These are phyloP conservation scores for Heterobasidion irregulare DNA, from an alignment of 1,284 basidiomycete genomes.

Conservation along the genomic window DNA sequence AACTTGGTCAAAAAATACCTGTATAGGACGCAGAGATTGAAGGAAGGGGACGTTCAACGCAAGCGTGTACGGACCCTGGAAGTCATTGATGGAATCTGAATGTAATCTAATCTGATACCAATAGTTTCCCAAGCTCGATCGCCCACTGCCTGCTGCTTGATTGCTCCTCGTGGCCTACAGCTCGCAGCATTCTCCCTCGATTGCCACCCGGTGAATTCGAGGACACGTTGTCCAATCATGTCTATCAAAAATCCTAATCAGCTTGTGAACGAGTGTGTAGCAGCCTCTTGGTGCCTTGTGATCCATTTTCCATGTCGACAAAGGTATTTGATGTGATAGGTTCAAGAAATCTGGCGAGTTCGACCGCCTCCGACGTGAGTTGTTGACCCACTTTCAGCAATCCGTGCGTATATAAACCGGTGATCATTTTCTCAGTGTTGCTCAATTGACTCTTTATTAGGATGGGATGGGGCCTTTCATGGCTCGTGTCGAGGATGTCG, in stretches of 20 bases:
- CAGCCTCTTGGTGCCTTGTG: background rate
- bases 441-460: slow-evolving; percentile 23
- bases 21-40: background rate
- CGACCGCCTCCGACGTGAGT: slow-evolving; percentile 59
- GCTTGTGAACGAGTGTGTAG: background rate
- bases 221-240: background rate
- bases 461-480: slow-evolving; percentile 43
- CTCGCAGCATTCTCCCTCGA: background rate
- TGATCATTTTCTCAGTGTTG: background rate
- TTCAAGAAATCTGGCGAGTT: slow-evolving; percentile 79
- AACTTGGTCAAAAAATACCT: background rate
- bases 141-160: background rate
- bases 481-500: slow-evolving; percentile 51
- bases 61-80: too few relatives aligned
- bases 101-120: too few relatives aligned
- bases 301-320: background rate
- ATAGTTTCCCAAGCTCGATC: background rate
- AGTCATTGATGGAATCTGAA: too few relatives aligned
- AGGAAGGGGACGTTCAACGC: background rate
- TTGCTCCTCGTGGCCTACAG: background rate
- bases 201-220: background rate
- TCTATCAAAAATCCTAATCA: background rate
- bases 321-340: slow-evolving; percentile 23
- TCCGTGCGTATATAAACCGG: slow-evolving; percentile 36
- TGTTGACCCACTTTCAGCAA: slow-evolving; percentile 54